phyloP scores from a whole-genome alignment of 768 basidiomycete genomes.

The Daedalea quercina region DNA sequence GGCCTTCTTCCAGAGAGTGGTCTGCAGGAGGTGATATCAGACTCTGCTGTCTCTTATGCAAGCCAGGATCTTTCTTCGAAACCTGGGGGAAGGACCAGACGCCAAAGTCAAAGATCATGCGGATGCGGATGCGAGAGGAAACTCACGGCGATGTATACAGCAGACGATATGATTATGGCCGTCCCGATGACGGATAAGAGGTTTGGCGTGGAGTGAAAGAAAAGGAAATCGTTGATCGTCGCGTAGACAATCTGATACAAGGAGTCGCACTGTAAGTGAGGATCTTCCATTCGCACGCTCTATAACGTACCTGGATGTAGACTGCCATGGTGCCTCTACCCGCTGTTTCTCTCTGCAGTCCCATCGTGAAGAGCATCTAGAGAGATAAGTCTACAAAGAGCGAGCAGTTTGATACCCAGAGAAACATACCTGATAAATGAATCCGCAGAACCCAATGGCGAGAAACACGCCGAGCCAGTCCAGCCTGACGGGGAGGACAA shows the following conservation, averaged over 20 bases:
- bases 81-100: background rate
- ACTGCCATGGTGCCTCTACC: conserved; percentile 55
- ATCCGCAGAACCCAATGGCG: conserved; percentile 47
- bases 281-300: background rate
- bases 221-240: conserved; percentile 51
- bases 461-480: conserved; percentile 39
- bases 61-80: background rate
- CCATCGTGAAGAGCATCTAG: conserved; percentile 52
- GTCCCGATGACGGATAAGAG: conserved; percentile 57
- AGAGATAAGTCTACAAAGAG: background rate
- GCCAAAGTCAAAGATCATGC: background rate
- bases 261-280: background rate
- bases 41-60: background rate
- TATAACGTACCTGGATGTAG: conserved; percentile 40
- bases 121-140: background rate
- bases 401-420: background rate
- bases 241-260: conserved; percentile 63
- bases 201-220: conserved; percentile 57
- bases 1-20: conserved; percentile 1
- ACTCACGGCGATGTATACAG: conserved; percentile 60
- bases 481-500: conserved; percentile 37
- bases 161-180: conserved; percentile 53
- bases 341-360: conserved; percentile 59
- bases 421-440: conserved; percentile 32
- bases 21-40: background rate